Conservation (phyloP, 2,329 filamentous ascomycete genomes). For the Onygenales sp. region DNA sequence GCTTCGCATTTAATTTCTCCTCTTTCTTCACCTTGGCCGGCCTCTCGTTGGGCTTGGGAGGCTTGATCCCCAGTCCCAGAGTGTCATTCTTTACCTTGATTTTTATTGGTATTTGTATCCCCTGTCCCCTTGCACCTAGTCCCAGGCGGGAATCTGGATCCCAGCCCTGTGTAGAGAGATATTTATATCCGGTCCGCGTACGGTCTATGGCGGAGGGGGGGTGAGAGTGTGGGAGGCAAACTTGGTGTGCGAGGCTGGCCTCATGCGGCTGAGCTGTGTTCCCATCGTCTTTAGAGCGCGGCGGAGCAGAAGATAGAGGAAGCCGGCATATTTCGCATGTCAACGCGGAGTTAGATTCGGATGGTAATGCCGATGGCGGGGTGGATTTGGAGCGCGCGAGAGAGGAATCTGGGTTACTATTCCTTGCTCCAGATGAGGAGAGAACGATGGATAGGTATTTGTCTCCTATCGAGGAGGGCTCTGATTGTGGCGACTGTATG, state of each 20-base stretch:
- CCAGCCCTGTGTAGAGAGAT: constrained; percentile 50
- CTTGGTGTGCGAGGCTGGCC: constrained; percentile 46
- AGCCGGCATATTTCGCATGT: constrained; percentile 53
- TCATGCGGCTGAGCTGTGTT: constrained; percentile 31
- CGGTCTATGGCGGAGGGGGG: constrained; percentile 51
- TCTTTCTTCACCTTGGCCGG: constrained; percentile 23
- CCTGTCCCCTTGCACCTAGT: constrained; percentile 59
- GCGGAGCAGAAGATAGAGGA: constrained; percentile 29
- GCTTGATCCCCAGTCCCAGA: constrained; percentile 56
- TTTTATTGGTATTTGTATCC: constrained; percentile 68
- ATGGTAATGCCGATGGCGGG: background rate
- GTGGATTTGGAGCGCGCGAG: background rate
- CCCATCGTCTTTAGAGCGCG: background rate
- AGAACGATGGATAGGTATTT: constrained; percentile 41
- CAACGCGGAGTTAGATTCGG: background rate
- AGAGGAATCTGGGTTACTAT: background rate
- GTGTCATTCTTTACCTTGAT: constrained; percentile 62
- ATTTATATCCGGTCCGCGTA: constrained; percentile 44
- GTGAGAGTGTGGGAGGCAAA: constrained; percentile 46
- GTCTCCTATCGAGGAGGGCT: constrained; percentile 24
- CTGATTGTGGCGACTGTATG: constrained; percentile 11
- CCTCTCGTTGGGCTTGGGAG: constrained; percentile 16
- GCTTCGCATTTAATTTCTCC: constrained; percentile 54
- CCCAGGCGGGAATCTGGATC: constrained; percentile 56
- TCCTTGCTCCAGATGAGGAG: constrained; percentile 9